Conservation (phyloP, 495 filamentous ascomycete genomes). For the Xylaria nigripes region DNA sequence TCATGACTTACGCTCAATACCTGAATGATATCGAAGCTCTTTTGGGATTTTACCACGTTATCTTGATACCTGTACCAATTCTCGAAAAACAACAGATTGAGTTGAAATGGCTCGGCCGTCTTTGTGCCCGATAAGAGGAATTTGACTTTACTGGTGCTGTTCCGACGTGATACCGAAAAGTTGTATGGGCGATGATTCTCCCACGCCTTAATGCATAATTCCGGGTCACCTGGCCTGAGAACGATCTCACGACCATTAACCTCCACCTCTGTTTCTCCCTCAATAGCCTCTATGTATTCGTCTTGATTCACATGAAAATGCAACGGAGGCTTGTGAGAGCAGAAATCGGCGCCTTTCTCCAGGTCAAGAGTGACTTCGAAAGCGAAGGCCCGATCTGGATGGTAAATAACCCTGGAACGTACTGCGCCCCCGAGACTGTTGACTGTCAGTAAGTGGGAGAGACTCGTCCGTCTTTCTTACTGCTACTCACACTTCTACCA, state of each 20-base stretch:
- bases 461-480: too few relatives aligned
- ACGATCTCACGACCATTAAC: conserved; percentile 15
- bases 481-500: too few relatives aligned
- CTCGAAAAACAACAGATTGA: conserved; percentile 37
- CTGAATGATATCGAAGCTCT: conserved; percentile 29
- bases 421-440: not conserved
- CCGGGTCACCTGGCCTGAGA: conserved; percentile 18
- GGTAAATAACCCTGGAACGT: not conserved
- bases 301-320: conserved; percentile 30
- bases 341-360: not conserved
- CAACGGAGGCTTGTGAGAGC: conserved; percentile 15
- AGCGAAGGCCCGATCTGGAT: not conserved
- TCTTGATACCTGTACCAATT: conserved; percentile 42
- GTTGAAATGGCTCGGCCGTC: conserved; percentile 5
- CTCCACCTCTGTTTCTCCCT: conserved; percentile 22
- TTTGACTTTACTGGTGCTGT: conserved; percentile 6
- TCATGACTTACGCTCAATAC: conserved; percentile 23
- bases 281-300: conserved; percentile 24
- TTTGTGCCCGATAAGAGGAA: not conserved
- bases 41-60: conserved; percentile 24
- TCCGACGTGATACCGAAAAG: conserved; percentile 2
- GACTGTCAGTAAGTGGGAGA: too few relatives aligned
- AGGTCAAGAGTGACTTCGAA: not conserved
- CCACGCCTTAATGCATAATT: conserved; percentile 21
- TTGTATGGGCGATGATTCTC: conserved; percentile 22